Evolutionary conservation across 345 rosid genomes (phyloP).

Genomic region (Trapa incisa): DNA sequence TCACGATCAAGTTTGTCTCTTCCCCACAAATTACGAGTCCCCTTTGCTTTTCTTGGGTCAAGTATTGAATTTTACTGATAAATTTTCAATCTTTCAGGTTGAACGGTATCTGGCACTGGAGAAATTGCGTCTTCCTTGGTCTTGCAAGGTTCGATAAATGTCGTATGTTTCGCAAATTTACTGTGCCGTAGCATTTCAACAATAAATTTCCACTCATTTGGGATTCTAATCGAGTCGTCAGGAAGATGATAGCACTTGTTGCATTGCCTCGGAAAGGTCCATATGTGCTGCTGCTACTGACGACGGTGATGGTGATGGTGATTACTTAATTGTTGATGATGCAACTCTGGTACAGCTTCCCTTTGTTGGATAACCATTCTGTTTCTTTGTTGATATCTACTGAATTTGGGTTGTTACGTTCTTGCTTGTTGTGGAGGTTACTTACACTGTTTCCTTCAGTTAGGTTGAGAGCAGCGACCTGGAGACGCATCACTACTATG

Average conservation of each 20-base stretch:
- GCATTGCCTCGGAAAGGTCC: slow-evolving; percentile 14
- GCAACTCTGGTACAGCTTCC: slow-evolving; percentile 44
- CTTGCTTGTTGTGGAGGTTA: neutral
- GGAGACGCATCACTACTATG: slow-evolving; percentile 56
- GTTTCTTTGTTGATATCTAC: neutral
- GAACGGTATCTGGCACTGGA: slow-evolving; percentile 62
- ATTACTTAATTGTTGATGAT: slow-evolving; percentile 16
- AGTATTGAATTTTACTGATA: neutral
- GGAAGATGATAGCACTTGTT: neutral
- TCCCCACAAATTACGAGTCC: neutral
- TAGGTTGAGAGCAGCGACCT: slow-evolving; percentile 33
- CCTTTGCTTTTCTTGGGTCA: neutral
- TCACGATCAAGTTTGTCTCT: slow-evolving; percentile 1
- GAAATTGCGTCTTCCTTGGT: slow-evolving; percentile 25
- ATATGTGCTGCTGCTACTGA: slow-evolving; percentile 5
- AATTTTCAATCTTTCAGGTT: slow-evolving; percentile 14
- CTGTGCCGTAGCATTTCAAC: neutral
- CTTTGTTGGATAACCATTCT: neutral
- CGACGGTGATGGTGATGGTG: neutral
- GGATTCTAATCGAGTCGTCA: neutral
- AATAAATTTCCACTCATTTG: neutral
- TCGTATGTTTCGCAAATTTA: neutral
- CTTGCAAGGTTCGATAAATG: slow-evolving; percentile 26
- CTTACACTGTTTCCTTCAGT: slow-evolving; percentile 3
- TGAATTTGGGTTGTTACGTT: neutral